phyloP scores from a whole-genome alignment of 805 yeast species.

The Zygoascus biomembranicola region DNA sequence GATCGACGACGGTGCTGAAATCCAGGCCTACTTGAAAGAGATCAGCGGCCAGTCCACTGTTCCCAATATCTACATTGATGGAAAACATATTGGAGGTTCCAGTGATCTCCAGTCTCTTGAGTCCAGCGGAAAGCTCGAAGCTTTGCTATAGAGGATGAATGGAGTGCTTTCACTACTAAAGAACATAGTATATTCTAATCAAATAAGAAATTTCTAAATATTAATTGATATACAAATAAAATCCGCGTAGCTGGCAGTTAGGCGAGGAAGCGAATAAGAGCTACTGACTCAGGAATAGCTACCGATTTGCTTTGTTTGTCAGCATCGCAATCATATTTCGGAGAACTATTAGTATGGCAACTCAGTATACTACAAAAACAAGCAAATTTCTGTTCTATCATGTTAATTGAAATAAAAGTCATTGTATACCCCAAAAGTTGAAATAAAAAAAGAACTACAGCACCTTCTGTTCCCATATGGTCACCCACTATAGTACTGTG shows the following conservation, averaged over 20 bases:
- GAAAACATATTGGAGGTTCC: constrained; percentile 94
- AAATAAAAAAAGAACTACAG: constrained; percentile 37
- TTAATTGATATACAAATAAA: too few relatives aligned
- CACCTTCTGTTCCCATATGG: constrained; percentile 51
- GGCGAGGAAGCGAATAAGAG: too few relatives aligned
- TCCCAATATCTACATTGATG: constrained; percentile 84
- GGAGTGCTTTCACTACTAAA: not conserved
- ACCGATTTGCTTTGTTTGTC: too few relatives aligned
- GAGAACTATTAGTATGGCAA: too few relatives aligned
- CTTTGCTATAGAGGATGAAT: constrained; percentile 17
- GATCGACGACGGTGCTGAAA: constrained; percentile 61
- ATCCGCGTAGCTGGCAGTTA: too few relatives aligned
- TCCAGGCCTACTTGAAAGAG: constrained; percentile 71
- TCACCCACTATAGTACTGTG: constrained; percentile 52
- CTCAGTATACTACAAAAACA: too few relatives aligned
- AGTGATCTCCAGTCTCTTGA: constrained; percentile 73
- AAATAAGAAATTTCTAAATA: too few relatives aligned
- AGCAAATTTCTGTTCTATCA: too few relatives aligned
- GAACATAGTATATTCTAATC: not conserved
- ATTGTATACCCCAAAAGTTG: not conserved
- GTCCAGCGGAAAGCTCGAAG: constrained; percentile 50
- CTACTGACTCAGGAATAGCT: too few relatives aligned
- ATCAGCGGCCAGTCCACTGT: constrained; percentile 90
- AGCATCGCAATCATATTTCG: too few relatives aligned
- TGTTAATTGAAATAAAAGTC: too few relatives aligned